phyloP scores from a whole-genome alignment of 1,139 yeast species.

The Kluyveromyces sp. region DNA sequence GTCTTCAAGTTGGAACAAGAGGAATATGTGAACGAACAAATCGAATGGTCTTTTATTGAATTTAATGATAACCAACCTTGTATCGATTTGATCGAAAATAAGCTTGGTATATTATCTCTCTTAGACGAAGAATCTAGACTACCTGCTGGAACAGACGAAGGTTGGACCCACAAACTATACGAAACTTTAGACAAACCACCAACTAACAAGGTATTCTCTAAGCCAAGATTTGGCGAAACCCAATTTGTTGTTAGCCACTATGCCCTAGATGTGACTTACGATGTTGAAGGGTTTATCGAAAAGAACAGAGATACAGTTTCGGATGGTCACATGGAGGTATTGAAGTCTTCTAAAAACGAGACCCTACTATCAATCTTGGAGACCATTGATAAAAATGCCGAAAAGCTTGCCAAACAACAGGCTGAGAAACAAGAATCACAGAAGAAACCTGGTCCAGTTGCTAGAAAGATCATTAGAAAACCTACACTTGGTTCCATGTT shows the following conservation, averaged over 20 bases:
- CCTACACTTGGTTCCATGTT: slow-evolving; percentile 95
- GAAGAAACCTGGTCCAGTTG: slow-evolving; percentile 30
- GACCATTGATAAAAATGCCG: slow-evolving; percentile 53
- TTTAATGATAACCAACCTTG: slow-evolving; percentile 97
- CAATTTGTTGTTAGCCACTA: slow-evolving; percentile 89
- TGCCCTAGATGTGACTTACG: slow-evolving; percentile 90
- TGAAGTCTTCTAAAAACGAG: slow-evolving; percentile 59
- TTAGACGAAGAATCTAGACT: slow-evolving; percentile 93
- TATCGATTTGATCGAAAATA: slow-evolving; percentile 84
- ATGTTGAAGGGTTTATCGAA: slow-evolving; percentile 90
- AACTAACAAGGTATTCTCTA: slow-evolving; percentile 71
- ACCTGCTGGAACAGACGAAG: slow-evolving; percentile 90
- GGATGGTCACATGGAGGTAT: slow-evolving; percentile 85
- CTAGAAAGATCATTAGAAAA: slow-evolving; percentile 52
- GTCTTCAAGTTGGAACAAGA: slow-evolving; percentile 96
- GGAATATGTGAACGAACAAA: slow-evolving; percentile 84
- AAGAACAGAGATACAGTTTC: slow-evolving; percentile 97
- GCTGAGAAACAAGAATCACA: slow-evolving; percentile 32
- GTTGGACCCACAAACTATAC: slow-evolving; percentile 87
- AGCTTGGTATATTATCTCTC: slow-evolving; percentile 77
- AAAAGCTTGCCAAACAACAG: slow-evolving; percentile 44
- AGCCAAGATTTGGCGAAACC: slow-evolving; percentile 90
- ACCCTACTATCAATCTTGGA: slow-evolving; percentile 58
- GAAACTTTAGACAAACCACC: slow-evolving; percentile 78
- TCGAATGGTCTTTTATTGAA: slow-evolving; percentile 95